Base-by-base conservation (phyloP, 179 eudicot species). In the Vitellaria paradoxa region DNA sequence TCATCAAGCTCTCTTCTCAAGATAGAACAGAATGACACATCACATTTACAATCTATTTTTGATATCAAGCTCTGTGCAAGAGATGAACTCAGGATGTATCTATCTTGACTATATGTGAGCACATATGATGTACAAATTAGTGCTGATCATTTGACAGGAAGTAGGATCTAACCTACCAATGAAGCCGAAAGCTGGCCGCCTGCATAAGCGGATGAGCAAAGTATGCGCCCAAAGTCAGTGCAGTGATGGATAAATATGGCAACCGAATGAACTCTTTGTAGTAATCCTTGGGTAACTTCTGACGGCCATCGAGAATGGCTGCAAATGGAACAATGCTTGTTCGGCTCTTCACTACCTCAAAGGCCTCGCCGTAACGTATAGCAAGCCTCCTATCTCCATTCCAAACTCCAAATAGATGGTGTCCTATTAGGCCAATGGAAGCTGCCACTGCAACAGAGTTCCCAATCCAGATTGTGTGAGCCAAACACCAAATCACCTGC, bases 181-280 rank as follows among this genome's bases (percentile, higher is more conserved):
- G 98, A 37, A 96, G 97, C 70, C 90, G 77, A 74, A 76, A 91
- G 85, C 99, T 96, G 61, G 97, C 93, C 63, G 98, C 92, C 71
- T 89, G 99, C 99, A 96, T 96, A 15, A 96, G 86, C 26, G 99
- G 99, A 77, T 95, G 98, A 72, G 97, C 98, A 68, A 96, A 89
- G 81, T 96, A 96, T 4, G 91, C 90, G 21, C 98, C 98, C 72
- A 96, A 77, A 52, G 98, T 93, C 79, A 96, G 70, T 47, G 79
- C 90, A 50, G 93, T 91, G 78, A 96, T 91, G 7, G 96, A 80
- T 37, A 93, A 70, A 87, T 96, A 96, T 15, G 99, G 99, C 83
- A 95, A 73, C 72, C 97, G 82, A 60, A 91, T 74, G 82, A 95
- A 93, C 81, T 96, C 99, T 85, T 86, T 89, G 76, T 88, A 93